A percentile compares a stretch with the other conserved stretches of the same genome.
These are phyloP conservation scores for Penicillium sclerotiorum DNA, from an alignment of 2,329 filamentous ascomycete species.

Conservation along the genomic window DNA sequence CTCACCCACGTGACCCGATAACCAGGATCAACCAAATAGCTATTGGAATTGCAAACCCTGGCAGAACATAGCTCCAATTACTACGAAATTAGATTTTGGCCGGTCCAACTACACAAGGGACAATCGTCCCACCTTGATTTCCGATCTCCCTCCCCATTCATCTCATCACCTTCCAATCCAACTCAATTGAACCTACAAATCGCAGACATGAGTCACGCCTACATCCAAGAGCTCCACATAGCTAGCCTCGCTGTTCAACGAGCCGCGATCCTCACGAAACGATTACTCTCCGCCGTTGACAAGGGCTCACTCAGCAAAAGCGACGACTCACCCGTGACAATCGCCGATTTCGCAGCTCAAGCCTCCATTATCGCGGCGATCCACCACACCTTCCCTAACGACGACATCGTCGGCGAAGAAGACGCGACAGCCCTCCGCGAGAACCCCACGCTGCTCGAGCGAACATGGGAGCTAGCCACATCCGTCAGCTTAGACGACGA, in stretches of 20 bases:
- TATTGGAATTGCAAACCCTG: not conserved
- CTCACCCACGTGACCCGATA: not conserved
- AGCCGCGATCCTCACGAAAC: conserved; percentile 61
- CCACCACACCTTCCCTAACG: conserved; percentile 56
- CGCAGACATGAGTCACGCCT: conserved; percentile 32
- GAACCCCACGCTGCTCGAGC: conserved; percentile 51
- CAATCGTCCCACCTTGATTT: not conserved
- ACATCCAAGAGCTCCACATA: conserved; percentile 40
- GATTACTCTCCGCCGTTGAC: conserved; percentile 52
- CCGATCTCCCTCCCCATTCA: not conserved
- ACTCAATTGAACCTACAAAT: not conserved
- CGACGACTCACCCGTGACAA: conserved; percentile 63
- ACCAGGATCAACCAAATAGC: not conserved
- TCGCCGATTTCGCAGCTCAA: conserved; percentile 66
- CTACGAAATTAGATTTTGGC: not conserved
- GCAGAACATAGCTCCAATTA: not conserved
- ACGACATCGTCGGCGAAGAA: conserved; percentile 66
- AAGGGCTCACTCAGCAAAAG: conserved; percentile 59
- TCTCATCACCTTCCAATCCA: not conserved
- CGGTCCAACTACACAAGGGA: not conserved
- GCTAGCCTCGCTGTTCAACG: conserved; percentile 54
- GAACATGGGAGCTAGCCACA: conserved; percentile 60
- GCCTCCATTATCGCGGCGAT: conserved; percentile 62
- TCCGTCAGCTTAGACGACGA: conserved; percentile 38
- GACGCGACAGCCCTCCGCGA: conserved; percentile 56